phyloP scores from a whole-genome alignment of 306 rosid species.

The Trichosanthes cucumerina region DNA sequence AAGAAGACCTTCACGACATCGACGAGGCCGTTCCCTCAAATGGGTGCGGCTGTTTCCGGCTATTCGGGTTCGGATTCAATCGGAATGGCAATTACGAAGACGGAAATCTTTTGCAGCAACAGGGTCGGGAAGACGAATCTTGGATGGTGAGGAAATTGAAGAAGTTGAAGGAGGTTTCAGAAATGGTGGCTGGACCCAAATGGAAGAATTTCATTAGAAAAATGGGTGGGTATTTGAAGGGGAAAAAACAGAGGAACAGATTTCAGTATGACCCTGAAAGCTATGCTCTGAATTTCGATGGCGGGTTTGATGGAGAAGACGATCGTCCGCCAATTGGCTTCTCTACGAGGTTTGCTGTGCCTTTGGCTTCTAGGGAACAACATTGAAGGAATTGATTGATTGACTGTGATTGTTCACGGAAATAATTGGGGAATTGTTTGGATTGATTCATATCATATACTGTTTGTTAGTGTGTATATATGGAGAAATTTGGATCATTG shows the following conservation, averaged over 20 bases:
- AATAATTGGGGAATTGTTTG: not conserved
- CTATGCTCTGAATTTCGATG: slow-evolving; percentile 66
- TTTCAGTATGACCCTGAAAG: slow-evolving; percentile 56
- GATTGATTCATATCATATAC: not conserved
- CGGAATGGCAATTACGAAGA: slow-evolving; percentile 10
- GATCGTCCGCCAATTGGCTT: slow-evolving; percentile 31
- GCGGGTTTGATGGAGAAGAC: slow-evolving; percentile 32
- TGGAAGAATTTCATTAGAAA: slow-evolving; percentile 74
- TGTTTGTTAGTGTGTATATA: not conserved
- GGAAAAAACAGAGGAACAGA: slow-evolving; percentile 13
- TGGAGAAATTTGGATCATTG: not conserved
- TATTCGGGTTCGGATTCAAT: slow-evolving; percentile 21
- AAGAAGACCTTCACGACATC: slow-evolving; percentile 12
- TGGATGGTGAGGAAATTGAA: slow-evolving; percentile 40
- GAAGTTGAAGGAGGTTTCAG: slow-evolving; percentile 40
- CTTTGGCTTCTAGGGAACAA: slow-evolving; percentile 11
- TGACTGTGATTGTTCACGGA: no score
- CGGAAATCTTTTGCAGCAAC: slow-evolving; percentile 8
- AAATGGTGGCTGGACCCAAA: slow-evolving; percentile 56
- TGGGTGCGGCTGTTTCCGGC: slow-evolving; percentile 41
- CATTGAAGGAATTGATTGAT: not conserved
- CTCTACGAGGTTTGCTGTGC: slow-evolving; percentile 42
- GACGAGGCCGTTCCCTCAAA: slow-evolving; percentile 17
- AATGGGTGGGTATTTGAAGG: slow-evolving; percentile 27
- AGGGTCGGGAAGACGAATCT: slow-evolving; percentile 10